phyloP scores from a whole-genome alignment of 345 rosid genomes.

The Noccaea caerulescens region DNA sequence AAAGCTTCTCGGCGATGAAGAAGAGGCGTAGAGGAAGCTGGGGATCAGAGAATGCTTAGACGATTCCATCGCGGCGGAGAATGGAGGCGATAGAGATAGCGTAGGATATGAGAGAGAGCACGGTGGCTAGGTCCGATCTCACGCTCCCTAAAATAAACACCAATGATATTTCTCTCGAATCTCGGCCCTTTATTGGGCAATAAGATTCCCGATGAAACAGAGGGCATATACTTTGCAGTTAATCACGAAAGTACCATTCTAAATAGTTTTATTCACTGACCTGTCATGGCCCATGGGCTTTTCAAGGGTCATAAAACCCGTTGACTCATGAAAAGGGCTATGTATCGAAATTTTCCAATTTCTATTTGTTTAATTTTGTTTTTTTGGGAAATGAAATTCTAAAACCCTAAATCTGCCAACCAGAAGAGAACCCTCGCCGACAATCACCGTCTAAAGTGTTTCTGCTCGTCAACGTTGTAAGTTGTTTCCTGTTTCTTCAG shows the following conservation, averaged over 20 bases:
- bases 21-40: constrained; percentile 61
- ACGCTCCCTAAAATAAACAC: constrained; percentile 41
- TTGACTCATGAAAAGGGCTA: constrained; percentile 39
- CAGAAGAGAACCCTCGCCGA: constrained; percentile 34
- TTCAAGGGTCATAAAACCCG: constrained; percentile 22
- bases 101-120: constrained; percentile 25
- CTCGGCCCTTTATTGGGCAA: constrained; percentile 49
- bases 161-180: constrained; percentile 13
- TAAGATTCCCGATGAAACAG: neutral
- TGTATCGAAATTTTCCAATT: neutral
- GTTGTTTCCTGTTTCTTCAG: constrained; percentile 4
- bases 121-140: constrained; percentile 38
- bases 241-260: constrained; percentile 34
- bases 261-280: neutral
- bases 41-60: constrained; percentile 63
- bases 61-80: constrained; percentile 57
- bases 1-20: constrained; percentile 47
- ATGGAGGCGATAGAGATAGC: constrained; percentile 18
- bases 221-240: constrained; percentile 30
- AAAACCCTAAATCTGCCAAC: constrained; percentile 39
- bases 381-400: constrained; percentile 17
- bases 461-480: constrained; percentile 34
- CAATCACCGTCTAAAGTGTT: constrained; percentile 18
- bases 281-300: constrained; percentile 44
- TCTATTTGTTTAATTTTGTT: neutral